Evolutionary conservation across 805 yeast species (phyloP).

Genomic region (Saccharomycopsis guyanensis): DNA sequence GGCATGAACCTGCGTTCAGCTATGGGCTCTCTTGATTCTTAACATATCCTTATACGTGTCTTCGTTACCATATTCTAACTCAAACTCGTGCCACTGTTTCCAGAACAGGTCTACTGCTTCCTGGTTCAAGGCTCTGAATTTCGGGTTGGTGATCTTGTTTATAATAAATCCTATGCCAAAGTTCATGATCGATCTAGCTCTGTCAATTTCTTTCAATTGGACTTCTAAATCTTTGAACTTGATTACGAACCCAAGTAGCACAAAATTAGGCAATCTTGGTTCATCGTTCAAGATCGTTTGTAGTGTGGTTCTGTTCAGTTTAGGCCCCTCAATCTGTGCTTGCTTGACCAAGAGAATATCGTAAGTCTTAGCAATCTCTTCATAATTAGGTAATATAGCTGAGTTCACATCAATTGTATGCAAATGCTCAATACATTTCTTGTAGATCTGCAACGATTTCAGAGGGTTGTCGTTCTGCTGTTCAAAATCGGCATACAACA

Average conservation of each 20-base stretch:
- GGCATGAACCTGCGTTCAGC: not conserved
- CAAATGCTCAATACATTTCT: slow-evolving; percentile 36
- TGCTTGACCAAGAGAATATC: slow-evolving; percentile 1
- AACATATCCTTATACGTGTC: slow-evolving; percentile 69
- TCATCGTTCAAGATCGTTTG: slow-evolving; percentile 22
- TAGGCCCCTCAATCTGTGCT: slow-evolving; percentile 1
- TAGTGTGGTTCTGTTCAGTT: slow-evolving; percentile 8
- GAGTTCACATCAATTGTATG: slow-evolving; percentile 1
- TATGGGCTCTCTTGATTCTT: slow-evolving; percentile 40
- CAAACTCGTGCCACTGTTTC: slow-evolving; percentile 70
- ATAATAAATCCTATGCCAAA: slow-evolving; percentile 33
- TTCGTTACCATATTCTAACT: slow-evolving; percentile 63
- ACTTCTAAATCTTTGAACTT: slow-evolving; percentile 56
- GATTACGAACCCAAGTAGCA: slow-evolving; percentile 36
- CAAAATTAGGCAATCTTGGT: slow-evolving; percentile 34
- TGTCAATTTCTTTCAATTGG: slow-evolving; percentile 38
- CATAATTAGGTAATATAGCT: slow-evolving; percentile 2
- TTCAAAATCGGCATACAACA: slow-evolving; percentile 59
- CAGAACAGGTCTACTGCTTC: slow-evolving; percentile 36
- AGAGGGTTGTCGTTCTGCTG: slow-evolving; percentile 42
- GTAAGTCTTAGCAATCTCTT: slow-evolving; percentile 12
- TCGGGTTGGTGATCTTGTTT: slow-evolving; percentile 22
- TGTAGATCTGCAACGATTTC: slow-evolving; percentile 45
- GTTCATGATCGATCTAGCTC: slow-evolving; percentile 58
- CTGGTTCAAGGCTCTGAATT: slow-evolving; percentile 25